phyloP scores from a whole-genome alignment of 1,139 yeast genomes.

The Lodderomyces oxycetoniae region DNA sequence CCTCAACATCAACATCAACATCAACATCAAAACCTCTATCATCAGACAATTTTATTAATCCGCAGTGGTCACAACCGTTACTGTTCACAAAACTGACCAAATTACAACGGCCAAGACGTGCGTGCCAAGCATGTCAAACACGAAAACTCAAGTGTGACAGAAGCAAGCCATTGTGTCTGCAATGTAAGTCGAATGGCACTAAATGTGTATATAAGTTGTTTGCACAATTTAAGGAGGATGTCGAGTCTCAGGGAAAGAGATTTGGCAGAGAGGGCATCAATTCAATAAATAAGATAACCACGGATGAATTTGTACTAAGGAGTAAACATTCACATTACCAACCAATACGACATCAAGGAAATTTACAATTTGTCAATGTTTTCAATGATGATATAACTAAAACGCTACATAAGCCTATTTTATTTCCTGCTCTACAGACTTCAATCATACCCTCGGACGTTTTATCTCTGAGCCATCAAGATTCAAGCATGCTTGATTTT shows the following conservation, averaged over 20 bases:
- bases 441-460: constrained; percentile 23
- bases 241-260: constrained; percentile 24
- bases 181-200: constrained; percentile 28
- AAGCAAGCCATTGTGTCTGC: constrained; percentile 35
- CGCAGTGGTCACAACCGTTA: too few relatives aligned
- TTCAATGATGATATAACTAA: constrained; percentile 13
- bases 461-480: constrained; percentile 9
- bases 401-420: background rate
- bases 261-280: constrained; percentile 34
- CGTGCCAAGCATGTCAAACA: constrained; percentile 29
- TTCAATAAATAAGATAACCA: constrained; percentile 13
- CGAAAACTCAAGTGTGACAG: constrained; percentile 44
- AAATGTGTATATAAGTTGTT: constrained; percentile 26
- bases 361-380: constrained; percentile 20
- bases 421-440: constrained; percentile 13
- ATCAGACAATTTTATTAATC: too few relatives aligned
- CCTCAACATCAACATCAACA: too few relatives aligned
- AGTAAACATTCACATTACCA: constrained; percentile 15
- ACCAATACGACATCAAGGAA: constrained; percentile 13
- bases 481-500: constrained; percentile 18
- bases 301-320: constrained; percentile 13
- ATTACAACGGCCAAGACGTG: background rate
- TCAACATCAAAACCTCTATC: too few relatives aligned
- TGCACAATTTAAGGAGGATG: constrained; percentile 28
- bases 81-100: too few relatives aligned